Base-by-base conservation (phyloP, 768 basidiomycete species). In the Lactarius pseudohatsudake region DNA sequence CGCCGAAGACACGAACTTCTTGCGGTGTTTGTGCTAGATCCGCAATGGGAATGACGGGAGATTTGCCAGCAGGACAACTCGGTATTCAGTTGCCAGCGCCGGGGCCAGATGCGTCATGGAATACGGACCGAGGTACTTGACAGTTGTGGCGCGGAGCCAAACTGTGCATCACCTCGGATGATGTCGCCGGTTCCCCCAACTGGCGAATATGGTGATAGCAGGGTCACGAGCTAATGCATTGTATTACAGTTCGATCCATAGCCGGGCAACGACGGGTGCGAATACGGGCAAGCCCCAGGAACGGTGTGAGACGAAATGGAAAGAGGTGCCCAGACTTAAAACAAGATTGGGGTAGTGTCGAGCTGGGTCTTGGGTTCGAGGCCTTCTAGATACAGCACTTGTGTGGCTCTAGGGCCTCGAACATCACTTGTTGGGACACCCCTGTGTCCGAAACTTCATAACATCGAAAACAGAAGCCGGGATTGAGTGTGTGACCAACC, bases 111-210 rank as follows among this genome's bases (percentile, higher is more conserved):
- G 50, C 22, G 50, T 53, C 50, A 53, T 53, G 47, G 47, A 26
- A 5, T 53, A 7, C 50, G 50, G 50, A 53, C 50, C 50, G 50
- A 15, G 45, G 11, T 10, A 50, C 11, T 50, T 50, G 50, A 53
- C 50, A 53, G 22, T 65, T 61, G 59, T 65, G 64, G 64, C 64
- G 53, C 64, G 64, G 64, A 65, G 16, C 64, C 59, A 53, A 53
- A 53, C 22, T 53, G 50, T 26, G 2, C 11, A 5, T 26, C n/a
- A 13, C 50, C 16, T 53, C 50, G 50, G 50, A 15, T 22, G 13
- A 22, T 22, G 22, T 50, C 11, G 50, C 40, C 22, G 50, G 47
- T n/a, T 11, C 47, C n/a, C 47, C 22, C n/a, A n/a, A 22, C 45
- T 47, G n/a, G 45, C 50, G 22, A 26, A 53, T 53, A 53, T 13